Base-by-base conservation (phyloP, 768 basidiomycete species). In the Lactarius psammicola region DNA sequence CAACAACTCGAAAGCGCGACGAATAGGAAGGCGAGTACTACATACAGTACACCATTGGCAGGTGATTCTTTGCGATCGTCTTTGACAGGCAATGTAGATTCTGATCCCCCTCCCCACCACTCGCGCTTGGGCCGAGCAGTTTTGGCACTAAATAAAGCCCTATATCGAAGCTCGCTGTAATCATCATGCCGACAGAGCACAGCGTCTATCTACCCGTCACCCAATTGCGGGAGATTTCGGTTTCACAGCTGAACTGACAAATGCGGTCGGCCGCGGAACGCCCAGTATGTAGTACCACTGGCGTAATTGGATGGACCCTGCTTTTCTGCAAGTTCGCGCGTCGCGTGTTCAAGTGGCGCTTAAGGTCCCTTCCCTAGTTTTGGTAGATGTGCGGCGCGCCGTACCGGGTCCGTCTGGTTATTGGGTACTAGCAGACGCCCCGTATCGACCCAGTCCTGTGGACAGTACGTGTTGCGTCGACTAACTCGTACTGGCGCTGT, bases 241-340 rank as follows among this genome's bases (percentile, higher is more conserved):
- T 46, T 26, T 49, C 13, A 6, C 4, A 20, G 26, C 49, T 26
- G 6, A 26, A 26, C 49, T 13, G 49, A 23, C 26, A 6, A 51
- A 51, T 15, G 15, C 23, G 49, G 49, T 51, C 23, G 49, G 23
- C 49, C 49, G 49, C 49, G 49, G 49, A 28, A 51, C 49, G 49
- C 49, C 49, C 23, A 15, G 13, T 26, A 15, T 26, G 49, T 51
- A 49, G 26, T 49, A 13, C 49, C 1, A 51, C 49, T 13, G 49
- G 49, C 49, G 49, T 26, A 51, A 51, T 51, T 51, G 49, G 26
- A 51, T 51, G 49, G 26, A 51, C 23, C 49, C 49, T 51, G 46
- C 46, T n/a, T 23, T 46, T 6, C 17, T 38, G 11, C 40, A 7
- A 40, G 40, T 51, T 3, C 49, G 10, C 23, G 23, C n/a, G n/a